These are phyloP conservation scores for Ilex asprella DNA, from an alignment of 257 asterid species.

Conservation along the genomic window DNA sequence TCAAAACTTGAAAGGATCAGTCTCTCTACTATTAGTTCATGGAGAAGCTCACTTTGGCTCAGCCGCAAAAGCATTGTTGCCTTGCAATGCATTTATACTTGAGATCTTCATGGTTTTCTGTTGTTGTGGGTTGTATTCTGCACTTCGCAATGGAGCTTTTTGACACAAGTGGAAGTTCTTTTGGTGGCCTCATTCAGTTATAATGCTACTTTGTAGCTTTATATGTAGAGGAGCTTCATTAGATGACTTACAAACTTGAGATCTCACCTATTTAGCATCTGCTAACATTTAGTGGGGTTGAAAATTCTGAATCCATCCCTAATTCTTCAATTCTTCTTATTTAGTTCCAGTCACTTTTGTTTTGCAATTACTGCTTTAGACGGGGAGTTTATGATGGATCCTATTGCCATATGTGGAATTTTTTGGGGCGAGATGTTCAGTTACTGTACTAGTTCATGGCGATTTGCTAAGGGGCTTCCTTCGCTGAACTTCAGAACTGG, in stretches of 20 bases:
- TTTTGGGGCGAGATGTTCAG: constrained; percentile 34
- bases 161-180: constrained; percentile 39
- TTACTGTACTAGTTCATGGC: constrained; percentile 47
- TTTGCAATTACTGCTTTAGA: constrained; percentile 31
- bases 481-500: constrained; percentile 61
- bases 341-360: constrained; percentile 34
- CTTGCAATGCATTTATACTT: constrained; percentile 28
- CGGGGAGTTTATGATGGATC: constrained; percentile 46
- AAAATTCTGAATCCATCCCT: constrained; percentile 19
- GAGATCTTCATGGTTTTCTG: constrained; percentile 30
- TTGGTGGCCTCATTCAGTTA: constrained; percentile 21
- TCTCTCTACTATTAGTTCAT: constrained; percentile 22
- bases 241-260: constrained; percentile 22
- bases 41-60: constrained; percentile 40
- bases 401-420: constrained; percentile 27
- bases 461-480: constrained; percentile 51
- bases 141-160: constrained; percentile 26
- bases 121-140: constrained; percentile 32
- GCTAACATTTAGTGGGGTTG: constrained; percentile 26
- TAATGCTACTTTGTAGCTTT: constrained; percentile 26
- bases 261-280: constrained; percentile 31
- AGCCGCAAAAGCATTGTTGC: constrained; percentile 26
- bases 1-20: constrained; percentile 33
- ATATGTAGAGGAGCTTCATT: constrained; percentile 42
- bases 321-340: constrained; percentile 29